Evolutionary conservation across 2,329 filamentous ascomycete species (phyloP).

Genomic region (Cladosporium sp.): DNA sequence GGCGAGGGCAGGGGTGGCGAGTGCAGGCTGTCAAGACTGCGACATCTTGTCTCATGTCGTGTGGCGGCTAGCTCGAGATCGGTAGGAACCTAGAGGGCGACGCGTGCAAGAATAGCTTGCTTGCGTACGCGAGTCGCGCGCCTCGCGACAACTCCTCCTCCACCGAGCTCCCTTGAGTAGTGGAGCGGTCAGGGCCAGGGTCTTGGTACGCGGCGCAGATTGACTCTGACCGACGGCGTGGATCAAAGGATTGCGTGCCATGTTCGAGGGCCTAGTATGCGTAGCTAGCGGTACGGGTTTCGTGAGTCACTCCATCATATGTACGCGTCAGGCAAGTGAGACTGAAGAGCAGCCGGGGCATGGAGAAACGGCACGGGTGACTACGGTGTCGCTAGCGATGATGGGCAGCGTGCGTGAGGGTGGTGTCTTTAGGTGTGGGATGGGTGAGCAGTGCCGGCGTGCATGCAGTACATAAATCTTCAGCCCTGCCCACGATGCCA

Average conservation of each 20-base stretch:
- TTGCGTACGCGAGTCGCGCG: neutral
- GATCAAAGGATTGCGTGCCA: slow-evolving; percentile 11
- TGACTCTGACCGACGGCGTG: slow-evolving; percentile 7
- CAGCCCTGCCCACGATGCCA: slow-evolving; percentile 6
- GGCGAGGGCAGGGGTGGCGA: slow-evolving; percentile 9
- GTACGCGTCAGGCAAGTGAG: slow-evolving; percentile 13
- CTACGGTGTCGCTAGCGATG: slow-evolving; percentile 1
- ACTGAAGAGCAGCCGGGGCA: slow-evolving; percentile 12
- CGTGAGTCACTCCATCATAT: slow-evolving; percentile 13
- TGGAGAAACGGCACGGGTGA: neutral
- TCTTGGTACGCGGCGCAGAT: neutral
- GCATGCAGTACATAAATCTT: slow-evolving; percentile 9
- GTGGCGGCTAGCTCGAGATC: slow-evolving; percentile 9
- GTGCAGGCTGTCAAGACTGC: slow-evolving; percentile 8
- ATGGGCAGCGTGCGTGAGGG: neutral
- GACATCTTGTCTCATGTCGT: slow-evolving; percentile 8
- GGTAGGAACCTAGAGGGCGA: slow-evolving; percentile 5
- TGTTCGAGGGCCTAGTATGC: neutral
- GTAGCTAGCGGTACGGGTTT: slow-evolving; percentile 5
- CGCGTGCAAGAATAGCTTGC: slow-evolving; percentile 8
- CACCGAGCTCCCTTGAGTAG: neutral
- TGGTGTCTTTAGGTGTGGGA: slow-evolving; percentile 1
- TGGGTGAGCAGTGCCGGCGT: neutral
- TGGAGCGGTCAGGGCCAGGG: slow-evolving; percentile 5
- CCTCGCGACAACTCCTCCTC: neutral